Evolutionary conservation across 495 filamentous ascomycete species (phyloP), one percentile per base, ranked within the genome.

Genomic region (Aspergillus affinis): DNA sequence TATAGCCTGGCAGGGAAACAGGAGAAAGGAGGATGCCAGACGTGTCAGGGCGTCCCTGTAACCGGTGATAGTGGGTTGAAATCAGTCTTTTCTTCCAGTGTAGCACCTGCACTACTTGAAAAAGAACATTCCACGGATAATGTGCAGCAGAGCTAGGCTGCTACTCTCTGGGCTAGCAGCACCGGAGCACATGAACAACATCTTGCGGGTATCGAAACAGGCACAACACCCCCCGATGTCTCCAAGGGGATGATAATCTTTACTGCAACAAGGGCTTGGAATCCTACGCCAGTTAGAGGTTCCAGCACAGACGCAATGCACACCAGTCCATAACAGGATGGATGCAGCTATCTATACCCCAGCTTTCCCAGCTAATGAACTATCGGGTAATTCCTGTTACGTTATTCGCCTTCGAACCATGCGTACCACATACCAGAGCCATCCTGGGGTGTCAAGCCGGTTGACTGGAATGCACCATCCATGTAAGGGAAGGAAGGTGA

Each of bases 391-490:
- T 44, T 23, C 27, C 55, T 30, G 23, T 44, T 21, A 49, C 55
- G n/a, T 47, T 45, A 49, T 57, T 57, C 12, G 55, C 21, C 55
- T 20, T 21, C 6, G 45, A 23, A 32, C 17, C 45, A 36, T 56
- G 55, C 46, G 51, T 27, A 53, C 36, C 56, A 65, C 64, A 66
- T 66, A 61, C 64, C 64, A 56, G 48, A 51, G 23, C 15, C 26
- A 10, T 4, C 45, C 44, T 56, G 59, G 36, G 59, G 56, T 61
- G 23, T 32, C 51, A 46, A 56, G 41, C 21, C 56, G 46, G 32
- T 56, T 19, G 48, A 51, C 23, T 36, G 64, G 64, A 61, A 66
- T 66, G 64, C 58, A 52, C 64, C 57, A 65, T 55, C 49, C 48
- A 62, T 54, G 60, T 57, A 60, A 65, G 60, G 63, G 58, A 58